phyloP scores from a whole-genome alignment of 148 eudicot species.

The Nyssa sinensis region DNA sequence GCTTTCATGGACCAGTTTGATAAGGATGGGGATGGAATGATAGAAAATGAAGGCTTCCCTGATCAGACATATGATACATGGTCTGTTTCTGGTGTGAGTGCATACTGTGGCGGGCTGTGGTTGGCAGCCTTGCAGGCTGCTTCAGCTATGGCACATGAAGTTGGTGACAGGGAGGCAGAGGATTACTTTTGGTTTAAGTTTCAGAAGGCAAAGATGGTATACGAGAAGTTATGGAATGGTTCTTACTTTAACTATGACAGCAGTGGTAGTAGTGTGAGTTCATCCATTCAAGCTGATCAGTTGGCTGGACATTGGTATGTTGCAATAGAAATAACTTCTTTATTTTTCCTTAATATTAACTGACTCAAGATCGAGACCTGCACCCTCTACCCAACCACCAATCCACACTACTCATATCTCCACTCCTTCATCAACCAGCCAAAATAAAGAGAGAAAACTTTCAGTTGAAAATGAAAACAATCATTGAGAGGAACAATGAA shows the following conservation, averaged over 20 bases:
- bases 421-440: no score
- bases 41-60: conserved; percentile 90
- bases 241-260: conserved; percentile 75
- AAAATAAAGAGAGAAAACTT: no score
- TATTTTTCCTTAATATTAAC: neutral
- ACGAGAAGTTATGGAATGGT: conserved; percentile 84
- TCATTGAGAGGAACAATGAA: neutral
- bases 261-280: conserved; percentile 58
- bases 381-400: no score
- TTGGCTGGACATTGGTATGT: conserved; percentile 92
- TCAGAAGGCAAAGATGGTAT: conserved; percentile 70
- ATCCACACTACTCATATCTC: no score
- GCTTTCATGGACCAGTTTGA: conserved; percentile 96
- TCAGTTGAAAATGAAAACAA: no score
- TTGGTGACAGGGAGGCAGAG: conserved; percentile 77
- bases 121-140: conserved; percentile 92
- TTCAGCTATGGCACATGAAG: conserved; percentile 72
- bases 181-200: conserved; percentile 75
- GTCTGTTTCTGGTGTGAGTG: conserved; percentile 87
- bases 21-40: conserved; percentile 87
- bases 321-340: neutral
- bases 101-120: conserved; percentile 88
- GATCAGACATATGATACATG: conserved; percentile 96
- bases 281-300: conserved; percentile 92
- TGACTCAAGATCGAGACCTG: neutral